A percentile compares a stretch with the other conserved stretches of the same genome.
Evolutionary conservation across 139 green algal genomes (phyloP).

Genomic region (Astrephomene gubernaculifera): DNA sequence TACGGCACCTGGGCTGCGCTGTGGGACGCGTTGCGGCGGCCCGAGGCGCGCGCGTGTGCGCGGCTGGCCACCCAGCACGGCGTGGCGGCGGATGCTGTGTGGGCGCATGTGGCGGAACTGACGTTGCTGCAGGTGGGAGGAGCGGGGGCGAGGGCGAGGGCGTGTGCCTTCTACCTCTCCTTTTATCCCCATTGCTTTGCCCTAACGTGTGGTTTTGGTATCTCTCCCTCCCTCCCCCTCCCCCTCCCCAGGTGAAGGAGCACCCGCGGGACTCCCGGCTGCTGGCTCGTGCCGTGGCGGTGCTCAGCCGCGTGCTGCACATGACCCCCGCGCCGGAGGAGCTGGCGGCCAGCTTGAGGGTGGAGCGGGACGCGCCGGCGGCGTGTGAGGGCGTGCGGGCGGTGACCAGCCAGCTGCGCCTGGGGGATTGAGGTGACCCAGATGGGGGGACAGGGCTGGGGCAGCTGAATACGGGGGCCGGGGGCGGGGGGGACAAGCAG

Average conservation of each 20-base stretch:
- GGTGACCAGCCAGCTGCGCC: constrained; percentile 1
- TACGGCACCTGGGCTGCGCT: constrained; percentile 38
- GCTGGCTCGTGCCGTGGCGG: not conserved
- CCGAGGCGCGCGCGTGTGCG: constrained; percentile 22
- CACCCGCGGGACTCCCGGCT: constrained; percentile 10
- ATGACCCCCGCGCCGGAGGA: not conserved
- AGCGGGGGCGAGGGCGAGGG: not conserved
- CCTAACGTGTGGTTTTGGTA: too few relatives aligned
- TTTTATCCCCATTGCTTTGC: too few relatives aligned
- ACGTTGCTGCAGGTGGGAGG: constrained; percentile 33
- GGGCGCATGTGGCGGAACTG: constrained; percentile 33
- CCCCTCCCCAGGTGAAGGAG: constrained; percentile 31
- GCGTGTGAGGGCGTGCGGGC: constrained; percentile 21
- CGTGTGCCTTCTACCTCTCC: not conserved
- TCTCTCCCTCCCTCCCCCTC: not conserved
- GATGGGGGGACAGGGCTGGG: constrained; percentile 8
- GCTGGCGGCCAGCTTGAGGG: constrained; percentile 7
- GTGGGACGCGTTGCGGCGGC: constrained; percentile 33
- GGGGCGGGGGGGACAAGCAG: too few relatives aligned
- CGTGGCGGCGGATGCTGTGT: constrained; percentile 1
- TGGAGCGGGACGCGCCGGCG: constrained; percentile 27
- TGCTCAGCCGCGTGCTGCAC: not conserved
- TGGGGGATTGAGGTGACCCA: too few relatives aligned
- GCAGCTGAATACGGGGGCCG: not conserved
- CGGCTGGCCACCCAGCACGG: not conserved